phyloP scores from a whole-genome alignment of 164 flowering plant species.

The Houttuynia cordata region DNA sequence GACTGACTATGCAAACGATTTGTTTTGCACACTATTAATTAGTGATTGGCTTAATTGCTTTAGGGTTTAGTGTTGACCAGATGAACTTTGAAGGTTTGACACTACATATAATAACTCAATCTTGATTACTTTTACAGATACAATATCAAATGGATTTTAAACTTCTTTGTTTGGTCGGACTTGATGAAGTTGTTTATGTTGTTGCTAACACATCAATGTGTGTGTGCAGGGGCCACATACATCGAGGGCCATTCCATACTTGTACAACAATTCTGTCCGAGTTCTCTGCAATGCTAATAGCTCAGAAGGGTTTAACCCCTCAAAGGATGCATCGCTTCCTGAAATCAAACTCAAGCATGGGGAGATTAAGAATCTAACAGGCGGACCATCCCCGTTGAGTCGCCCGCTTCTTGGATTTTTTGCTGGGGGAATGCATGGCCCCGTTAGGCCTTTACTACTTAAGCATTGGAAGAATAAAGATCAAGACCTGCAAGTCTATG shows the following conservation, averaged over 20 bases:
- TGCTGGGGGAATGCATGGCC: conserved; percentile 32
- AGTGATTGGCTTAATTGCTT: too few relatives aligned
- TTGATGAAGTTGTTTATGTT: not conserved
- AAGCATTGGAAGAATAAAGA: conserved; percentile 30
- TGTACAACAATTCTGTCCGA: conserved; percentile 23
- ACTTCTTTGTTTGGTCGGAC: too few relatives aligned
- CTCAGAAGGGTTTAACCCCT: conserved; percentile 19
- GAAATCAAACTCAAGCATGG: conserved; percentile 18
- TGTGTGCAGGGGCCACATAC: conserved; percentile 20
- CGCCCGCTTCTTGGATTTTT: conserved; percentile 29
- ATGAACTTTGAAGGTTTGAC: too few relatives aligned
- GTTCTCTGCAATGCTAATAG: conserved; percentile 35
- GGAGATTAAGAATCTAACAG: conserved; percentile 5
- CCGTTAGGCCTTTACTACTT: conserved; percentile 20
- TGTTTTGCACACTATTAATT: too few relatives aligned
- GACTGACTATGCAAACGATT: too few relatives aligned
- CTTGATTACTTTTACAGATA: conserved; percentile 1
- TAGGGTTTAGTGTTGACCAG: too few relatives aligned
- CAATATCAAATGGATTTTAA: too few relatives aligned
- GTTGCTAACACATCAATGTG: not conserved
- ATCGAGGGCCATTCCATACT: conserved; percentile 12
- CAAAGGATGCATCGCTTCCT: conserved; percentile 31
- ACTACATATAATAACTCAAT: too few relatives aligned
- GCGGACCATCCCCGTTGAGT: conserved; percentile 19
- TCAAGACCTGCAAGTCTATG: conserved; percentile 8